Evolutionary conservation across 345 rosid genomes (phyloP), one percentile per base, ranked within the genome.

Genomic region (Ricinus communis): DNA sequence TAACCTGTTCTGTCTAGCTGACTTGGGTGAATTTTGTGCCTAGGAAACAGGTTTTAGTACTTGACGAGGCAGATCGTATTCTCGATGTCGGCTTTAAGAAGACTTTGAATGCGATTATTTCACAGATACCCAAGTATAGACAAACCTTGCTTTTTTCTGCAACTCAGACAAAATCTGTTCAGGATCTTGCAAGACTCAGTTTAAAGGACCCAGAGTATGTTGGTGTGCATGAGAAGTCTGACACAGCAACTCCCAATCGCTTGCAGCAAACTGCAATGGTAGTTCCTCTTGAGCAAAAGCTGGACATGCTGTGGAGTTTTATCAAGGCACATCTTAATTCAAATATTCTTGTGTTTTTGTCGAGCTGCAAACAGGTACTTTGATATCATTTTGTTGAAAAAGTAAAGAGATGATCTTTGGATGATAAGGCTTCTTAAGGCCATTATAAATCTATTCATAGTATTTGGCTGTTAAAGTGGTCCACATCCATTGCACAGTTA

Each of bases 21-120:
- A 89, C 74, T 55, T 70, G 77, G 80, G 52, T 71, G 58, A 71
- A 69, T 64, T 72, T 84, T 53, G 68, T 82, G 77, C 81, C 80
- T 72, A 61, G 77, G 61, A 74, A 84, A 83, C 87, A 94, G 98
- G 84, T 87, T 80, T 78, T 94, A 91, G 88, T 95, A 66, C 93
- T 95, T 66, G 97, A 95, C 71, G 99, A 95, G 87, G 99, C 99
- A 68, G 99, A 95, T 79, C 97, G 96, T 22, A 89, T 95, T 54
- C 99, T 95, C 75, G 99, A 95, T 67, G 82, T 87, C 75, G 93
- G 93, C 14, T 95, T 95, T 72, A 90, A 89, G 84, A 90, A 90
- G 79, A 72, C 85, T 52, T 69, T 95, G 70, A 89, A 95, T 86
- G 96, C 97, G 52, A 95, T 95, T 33, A 71, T 94, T 59, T 87